Conservation (phyloP, 208 protist species). For the Leishmania arabica region DNA sequence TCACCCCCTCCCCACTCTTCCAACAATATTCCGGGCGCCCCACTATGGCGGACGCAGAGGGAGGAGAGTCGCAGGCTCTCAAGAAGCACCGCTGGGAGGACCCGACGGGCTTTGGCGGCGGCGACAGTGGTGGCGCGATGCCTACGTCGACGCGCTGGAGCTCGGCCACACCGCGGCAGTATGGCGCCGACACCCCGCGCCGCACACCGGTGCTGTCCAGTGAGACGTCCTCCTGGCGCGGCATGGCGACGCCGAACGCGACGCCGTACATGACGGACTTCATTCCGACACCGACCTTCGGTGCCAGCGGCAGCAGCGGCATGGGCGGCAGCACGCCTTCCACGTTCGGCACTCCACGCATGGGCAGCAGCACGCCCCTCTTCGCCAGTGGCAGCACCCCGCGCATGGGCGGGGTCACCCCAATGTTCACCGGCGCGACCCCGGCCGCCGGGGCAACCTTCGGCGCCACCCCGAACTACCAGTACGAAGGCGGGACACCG, state of each 20-base stretch:
- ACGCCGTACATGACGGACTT: constrained; percentile 52
- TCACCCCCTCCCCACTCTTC: constrained; percentile 1
- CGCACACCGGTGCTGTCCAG: constrained; percentile 31
- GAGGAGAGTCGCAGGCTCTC: constrained; percentile 29
- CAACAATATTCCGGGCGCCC: not conserved
- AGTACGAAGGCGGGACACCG: constrained; percentile 84
- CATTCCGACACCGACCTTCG: constrained; percentile 62
- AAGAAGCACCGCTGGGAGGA: constrained; percentile 81
- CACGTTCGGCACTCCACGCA: constrained; percentile 28
- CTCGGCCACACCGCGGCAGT: constrained; percentile 77
- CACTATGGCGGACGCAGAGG: constrained; percentile 1
- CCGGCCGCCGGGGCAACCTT: constrained; percentile 52
- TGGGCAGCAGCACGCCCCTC: constrained; percentile 26
- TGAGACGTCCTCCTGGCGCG: constrained; percentile 68
- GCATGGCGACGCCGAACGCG: constrained; percentile 66
- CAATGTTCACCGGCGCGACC: constrained; percentile 47
- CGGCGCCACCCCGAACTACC: constrained; percentile 86
- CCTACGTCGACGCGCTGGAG: constrained; percentile 71
- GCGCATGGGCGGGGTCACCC: constrained; percentile 43
- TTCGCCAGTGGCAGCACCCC: constrained; percentile 30
- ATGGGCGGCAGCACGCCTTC: constrained; percentile 42
- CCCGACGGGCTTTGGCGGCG: constrained; percentile 15
- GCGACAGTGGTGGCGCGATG: constrained; percentile 10
- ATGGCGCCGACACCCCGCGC: constrained; percentile 65
- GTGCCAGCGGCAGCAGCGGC: constrained; percentile 10